phyloP scores from a whole-genome alignment of 2,329 filamentous ascomycete genomes.

The Scortechinia acanthostroma region DNA sequence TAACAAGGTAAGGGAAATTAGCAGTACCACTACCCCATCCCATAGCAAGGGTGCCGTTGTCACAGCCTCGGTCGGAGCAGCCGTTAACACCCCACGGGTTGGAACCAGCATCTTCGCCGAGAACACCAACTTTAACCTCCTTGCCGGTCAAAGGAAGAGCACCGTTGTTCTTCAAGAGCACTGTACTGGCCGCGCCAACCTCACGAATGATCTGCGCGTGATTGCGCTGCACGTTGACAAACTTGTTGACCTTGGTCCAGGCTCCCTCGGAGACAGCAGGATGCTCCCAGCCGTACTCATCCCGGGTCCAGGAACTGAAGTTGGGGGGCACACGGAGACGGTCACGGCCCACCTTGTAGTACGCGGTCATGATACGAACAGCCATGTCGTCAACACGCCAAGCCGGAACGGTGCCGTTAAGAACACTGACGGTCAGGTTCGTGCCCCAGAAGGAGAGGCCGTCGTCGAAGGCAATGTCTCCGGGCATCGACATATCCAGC shows the following conservation, averaged over 20 bases:
- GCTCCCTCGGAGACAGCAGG: conserved; percentile 13
- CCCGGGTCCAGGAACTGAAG: conserved; percentile 61
- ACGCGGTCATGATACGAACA: conserved; percentile 42
- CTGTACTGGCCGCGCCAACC: conserved; percentile 48
- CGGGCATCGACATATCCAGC: conserved; percentile 34
- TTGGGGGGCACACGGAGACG: conserved; percentile 30
- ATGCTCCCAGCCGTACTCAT: background rate
- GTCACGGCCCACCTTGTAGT: conserved; percentile 17
- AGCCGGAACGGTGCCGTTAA: conserved; percentile 66
- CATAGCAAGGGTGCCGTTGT: conserved; percentile 64
- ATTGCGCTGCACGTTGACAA: conserved; percentile 47
- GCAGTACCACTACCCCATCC: conserved; percentile 69
- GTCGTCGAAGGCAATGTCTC: conserved; percentile 11
- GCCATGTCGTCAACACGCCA: conserved; percentile 68
- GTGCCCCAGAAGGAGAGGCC: conserved; percentile 21
- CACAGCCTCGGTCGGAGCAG: conserved; percentile 60
- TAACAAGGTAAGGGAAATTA: conserved; percentile 61
- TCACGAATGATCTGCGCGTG: conserved; percentile 19
- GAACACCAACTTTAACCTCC: conserved; percentile 27
- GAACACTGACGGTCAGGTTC: conserved; percentile 20
- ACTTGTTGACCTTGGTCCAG: conserved; percentile 58
- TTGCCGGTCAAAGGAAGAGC: conserved; percentile 36
- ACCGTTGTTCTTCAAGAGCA: conserved; percentile 57
- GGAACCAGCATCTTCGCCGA: conserved; percentile 39
- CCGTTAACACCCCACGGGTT: conserved; percentile 57